Evolutionary conservation across 768 basidiomycete genomes (phyloP).

Genomic region (Phylloporus sp.): DNA sequence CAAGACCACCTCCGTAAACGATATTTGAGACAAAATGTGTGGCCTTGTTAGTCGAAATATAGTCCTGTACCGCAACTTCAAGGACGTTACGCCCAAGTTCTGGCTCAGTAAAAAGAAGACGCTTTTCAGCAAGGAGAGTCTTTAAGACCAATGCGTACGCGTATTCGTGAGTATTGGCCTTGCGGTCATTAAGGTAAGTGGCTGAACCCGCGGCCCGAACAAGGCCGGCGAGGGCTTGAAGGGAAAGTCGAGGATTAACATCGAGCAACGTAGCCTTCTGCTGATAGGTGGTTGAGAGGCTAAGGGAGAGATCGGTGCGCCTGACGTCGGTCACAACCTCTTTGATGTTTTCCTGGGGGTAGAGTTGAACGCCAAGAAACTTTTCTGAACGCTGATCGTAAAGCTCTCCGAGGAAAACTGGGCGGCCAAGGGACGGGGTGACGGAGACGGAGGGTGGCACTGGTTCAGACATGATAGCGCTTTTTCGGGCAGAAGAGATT

Average conservation of each 20-base stretch:
- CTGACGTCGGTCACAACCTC: too few relatives aligned
- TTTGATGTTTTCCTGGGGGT: too few relatives aligned
- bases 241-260: not conserved
- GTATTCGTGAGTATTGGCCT: not conserved
- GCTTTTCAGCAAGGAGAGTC: not conserved
- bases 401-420: not conserved
- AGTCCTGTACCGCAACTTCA: not conserved
- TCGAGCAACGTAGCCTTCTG: not conserved
- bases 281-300: not conserved
- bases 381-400: not conserved
- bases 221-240: not conserved
- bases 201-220: not conserved
- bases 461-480: not conserved
- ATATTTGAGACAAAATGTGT: too few relatives aligned
- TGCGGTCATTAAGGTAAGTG: not conserved
- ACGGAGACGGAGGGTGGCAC: not conserved
- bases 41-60: not conserved
- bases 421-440: not conserved
- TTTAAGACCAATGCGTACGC: not conserved
- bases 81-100: not conserved
- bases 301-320: not conserved
- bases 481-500: too few relatives aligned
- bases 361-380: too few relatives aligned
- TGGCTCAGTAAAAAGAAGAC: not conserved
- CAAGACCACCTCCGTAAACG: too few relatives aligned